phyloP scores from a whole-genome alignment of 2,329 filamentous ascomycete genomes.

The Lachnellula arida region DNA sequence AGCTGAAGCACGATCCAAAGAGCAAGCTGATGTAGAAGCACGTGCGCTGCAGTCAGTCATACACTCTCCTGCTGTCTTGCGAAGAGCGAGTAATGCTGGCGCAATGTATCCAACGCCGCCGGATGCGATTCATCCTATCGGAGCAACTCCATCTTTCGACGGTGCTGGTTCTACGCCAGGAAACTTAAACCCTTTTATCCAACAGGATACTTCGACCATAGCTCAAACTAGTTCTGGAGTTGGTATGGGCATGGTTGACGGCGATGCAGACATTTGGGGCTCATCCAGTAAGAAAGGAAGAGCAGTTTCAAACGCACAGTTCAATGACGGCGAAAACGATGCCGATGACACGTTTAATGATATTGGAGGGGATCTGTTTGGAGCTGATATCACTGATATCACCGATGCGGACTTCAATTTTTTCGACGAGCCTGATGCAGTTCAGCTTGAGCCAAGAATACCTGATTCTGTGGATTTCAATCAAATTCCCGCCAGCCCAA shows the following conservation, averaged over 20 bases:
- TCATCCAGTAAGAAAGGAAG: constrained; percentile 24
- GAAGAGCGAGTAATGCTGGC: constrained; percentile 46
- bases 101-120: constrained; percentile 70
- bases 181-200: constrained; percentile 34
- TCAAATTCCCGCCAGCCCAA: constrained; percentile 1
- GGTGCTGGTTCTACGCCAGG: constrained; percentile 52
- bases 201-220: constrained; percentile 36
- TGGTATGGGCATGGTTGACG: constrained; percentile 12
- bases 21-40: constrained; percentile 39
- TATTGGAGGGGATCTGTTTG: constrained; percentile 65
- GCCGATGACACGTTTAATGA: constrained; percentile 59
- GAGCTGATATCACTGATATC: constrained; percentile 68
- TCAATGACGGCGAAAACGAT: constrained; percentile 26
- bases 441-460: constrained; percentile 20
- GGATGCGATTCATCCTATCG: constrained; percentile 55
- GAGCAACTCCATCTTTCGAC: constrained; percentile 53
- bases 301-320: constrained; percentile 18
- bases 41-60: constrained; percentile 42
- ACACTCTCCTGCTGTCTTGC: constrained; percentile 47
- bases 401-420: constrained; percentile 82
- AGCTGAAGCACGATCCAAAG: constrained; percentile 34
- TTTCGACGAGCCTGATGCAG: constrained; percentile 59
- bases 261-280: constrained; percentile 26
- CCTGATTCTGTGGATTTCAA: neutral
- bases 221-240: constrained; percentile 8